Percentiles rank a stretch among this genome's conserved stretches.
These are phyloP conservation scores for Capsicum chinense DNA, from an alignment of 257 asterid genomes.

Conservation along the genomic window DNA sequence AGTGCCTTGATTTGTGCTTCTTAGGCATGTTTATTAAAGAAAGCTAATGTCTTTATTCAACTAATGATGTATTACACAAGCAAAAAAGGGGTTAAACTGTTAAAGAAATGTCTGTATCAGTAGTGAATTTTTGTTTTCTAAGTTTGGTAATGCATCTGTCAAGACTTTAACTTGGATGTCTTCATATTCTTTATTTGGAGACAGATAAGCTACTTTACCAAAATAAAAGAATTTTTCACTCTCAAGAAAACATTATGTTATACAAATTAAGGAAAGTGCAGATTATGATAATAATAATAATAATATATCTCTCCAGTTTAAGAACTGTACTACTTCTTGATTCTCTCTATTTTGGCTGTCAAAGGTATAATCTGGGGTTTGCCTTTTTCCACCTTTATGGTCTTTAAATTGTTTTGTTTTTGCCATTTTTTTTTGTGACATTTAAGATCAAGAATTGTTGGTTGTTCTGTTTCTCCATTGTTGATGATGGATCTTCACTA, in stretches of 20 bases:
- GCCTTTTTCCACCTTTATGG: background rate
- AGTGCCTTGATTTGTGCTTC: constrained; percentile 26
- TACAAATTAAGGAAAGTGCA: background rate
- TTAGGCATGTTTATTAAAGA: constrained; percentile 17
- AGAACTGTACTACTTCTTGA: background rate
- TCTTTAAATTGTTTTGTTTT: background rate
- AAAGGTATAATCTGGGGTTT: background rate
- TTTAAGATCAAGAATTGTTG: constrained; percentile 4
- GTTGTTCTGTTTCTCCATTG: constrained; percentile 9
- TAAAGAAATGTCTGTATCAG: constrained; percentile 19
- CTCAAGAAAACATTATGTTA: background rate
- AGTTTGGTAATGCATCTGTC: constrained; percentile 25
- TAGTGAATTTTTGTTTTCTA: background rate
- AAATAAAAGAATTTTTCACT: background rate
- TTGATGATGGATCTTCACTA: constrained; percentile 29
- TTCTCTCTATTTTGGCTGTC: constrained; percentile 15
- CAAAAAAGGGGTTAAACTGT: background rate
- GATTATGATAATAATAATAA: too few species aligned
- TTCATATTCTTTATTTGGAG: background rate
- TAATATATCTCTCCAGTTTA: background rate
- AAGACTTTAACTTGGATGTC: background rate
- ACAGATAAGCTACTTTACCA: constrained; percentile 25
- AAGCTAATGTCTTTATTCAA: background rate
- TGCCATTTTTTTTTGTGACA: background rate
- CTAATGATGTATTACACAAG: background rate